Conservation (phyloP, 768 basidiomycete species). For the Hygrophoropsis aurantiaca region DNA sequence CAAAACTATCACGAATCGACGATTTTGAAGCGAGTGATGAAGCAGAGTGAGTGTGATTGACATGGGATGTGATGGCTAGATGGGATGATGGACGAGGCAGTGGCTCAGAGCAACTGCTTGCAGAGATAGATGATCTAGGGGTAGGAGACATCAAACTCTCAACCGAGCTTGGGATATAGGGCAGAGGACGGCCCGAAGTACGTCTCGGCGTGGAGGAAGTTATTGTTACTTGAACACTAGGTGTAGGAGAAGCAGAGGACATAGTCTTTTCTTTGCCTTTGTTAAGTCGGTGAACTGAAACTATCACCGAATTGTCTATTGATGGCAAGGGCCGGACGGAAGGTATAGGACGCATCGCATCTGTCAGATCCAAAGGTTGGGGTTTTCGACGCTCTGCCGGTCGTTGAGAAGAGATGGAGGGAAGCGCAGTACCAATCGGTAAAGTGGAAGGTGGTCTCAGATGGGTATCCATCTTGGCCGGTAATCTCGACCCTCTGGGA, state of each 20-base stretch:
- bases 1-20: not conserved
- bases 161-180: constrained; percentile 3
- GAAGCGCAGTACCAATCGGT: not conserved
- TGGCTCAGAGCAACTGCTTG: no score
- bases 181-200: constrained; percentile 7
- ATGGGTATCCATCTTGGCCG: not conserved
- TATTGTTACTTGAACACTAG: constrained; percentile 1
- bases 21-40: not conserved
- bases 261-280: constrained; percentile 12
- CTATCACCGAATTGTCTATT: not conserved
- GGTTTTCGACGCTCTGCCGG: not conserved
- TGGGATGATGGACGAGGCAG: no score
- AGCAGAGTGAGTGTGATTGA: no score
- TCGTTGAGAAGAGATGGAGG: constrained; percentile 1
- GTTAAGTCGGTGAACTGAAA: constrained; percentile 3
- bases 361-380: not conserved
- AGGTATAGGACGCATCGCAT: not conserved
- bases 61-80: no score
- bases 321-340: constrained; percentile 1
- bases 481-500: not conserved
- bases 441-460: constrained; percentile 11
- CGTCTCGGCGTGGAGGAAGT: not conserved
- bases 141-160: no score
- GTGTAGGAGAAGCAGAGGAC: not conserved
- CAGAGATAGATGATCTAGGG: no score